Evolutionary conservation across 2,329 filamentous ascomycete species (phyloP).

Genomic region (Teratosphaeria viscida): DNA sequence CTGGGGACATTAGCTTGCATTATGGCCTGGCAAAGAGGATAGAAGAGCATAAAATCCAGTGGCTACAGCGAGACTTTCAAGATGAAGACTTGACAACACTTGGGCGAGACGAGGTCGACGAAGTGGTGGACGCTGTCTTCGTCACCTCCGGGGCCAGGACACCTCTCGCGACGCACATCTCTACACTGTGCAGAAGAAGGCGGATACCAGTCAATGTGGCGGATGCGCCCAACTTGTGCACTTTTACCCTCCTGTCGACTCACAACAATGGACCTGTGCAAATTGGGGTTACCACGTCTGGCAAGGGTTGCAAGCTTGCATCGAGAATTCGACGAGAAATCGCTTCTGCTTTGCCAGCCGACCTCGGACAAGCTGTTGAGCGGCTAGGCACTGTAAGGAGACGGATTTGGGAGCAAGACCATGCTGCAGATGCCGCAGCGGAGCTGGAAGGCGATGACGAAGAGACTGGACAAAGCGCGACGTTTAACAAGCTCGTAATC

Average conservation of each 20-base stretch:
- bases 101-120: slow-evolving; percentile 67
- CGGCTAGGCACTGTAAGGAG: slow-evolving; percentile 63
- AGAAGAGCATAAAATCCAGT: slow-evolving; percentile 55
- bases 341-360: slow-evolving; percentile 62
- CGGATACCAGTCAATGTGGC: slow-evolving; percentile 90
- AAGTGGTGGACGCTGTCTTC: slow-evolving; percentile 84
- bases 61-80: slow-evolving; percentile 56
- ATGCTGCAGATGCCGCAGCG: slow-evolving; percentile 39
- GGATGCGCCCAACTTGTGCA: slow-evolving; percentile 76
- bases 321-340: slow-evolving; percentile 83
- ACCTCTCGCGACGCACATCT: slow-evolving; percentile 50
- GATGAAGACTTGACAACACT: slow-evolving; percentile 63
- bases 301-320: slow-evolving; percentile 86
- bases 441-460: slow-evolving; percentile 43
- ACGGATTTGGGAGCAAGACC: slow-evolving; percentile 65
- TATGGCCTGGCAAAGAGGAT: slow-evolving; percentile 53
- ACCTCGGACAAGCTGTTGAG: slow-evolving; percentile 67
- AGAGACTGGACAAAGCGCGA: slow-evolving; percentile 62
- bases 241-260: slow-evolving; percentile 80
- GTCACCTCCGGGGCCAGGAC: slow-evolving; percentile 53
- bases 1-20: slow-evolving; percentile 42
- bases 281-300: slow-evolving; percentile 90
- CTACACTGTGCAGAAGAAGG: slow-evolving; percentile 61
- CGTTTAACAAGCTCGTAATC: slow-evolving; percentile 73
- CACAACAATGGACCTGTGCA: slow-evolving; percentile 86